Conservation (phyloP, 2,329 filamentous ascomycete species). For the Exophiala mesophila region DNA sequence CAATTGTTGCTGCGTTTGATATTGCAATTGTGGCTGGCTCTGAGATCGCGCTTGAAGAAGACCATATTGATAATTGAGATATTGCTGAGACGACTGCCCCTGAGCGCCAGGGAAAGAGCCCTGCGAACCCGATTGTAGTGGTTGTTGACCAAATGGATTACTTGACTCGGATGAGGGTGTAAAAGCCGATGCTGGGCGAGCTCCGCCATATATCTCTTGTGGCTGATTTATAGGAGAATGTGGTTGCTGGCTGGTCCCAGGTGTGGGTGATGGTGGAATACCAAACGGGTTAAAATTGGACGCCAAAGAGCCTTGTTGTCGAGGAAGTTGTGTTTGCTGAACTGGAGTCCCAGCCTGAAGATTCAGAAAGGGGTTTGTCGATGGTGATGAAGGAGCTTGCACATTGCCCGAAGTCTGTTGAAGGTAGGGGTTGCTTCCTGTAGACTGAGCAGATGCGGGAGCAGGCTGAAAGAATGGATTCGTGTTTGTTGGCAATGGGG, state of each 20-base stretch:
- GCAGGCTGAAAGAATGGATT: slow-evolving; percentile 43
- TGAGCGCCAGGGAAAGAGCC: slow-evolving; percentile 2
- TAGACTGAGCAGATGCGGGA: slow-evolving; percentile 21
- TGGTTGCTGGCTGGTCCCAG: slow-evolving; percentile 13
- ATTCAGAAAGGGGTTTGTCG: slow-evolving; percentile 24
- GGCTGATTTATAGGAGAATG: slow-evolving; percentile 17
- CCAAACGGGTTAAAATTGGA: slow-evolving; percentile 24
- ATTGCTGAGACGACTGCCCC: slow-evolving; percentile 6
- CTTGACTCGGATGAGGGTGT: slow-evolving; percentile 22
- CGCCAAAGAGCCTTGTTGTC: slow-evolving; percentile 15
- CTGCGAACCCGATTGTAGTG: slow-evolving; percentile 21
- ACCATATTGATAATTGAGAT: slow-evolving; percentile 22
- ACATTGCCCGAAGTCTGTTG: slow-evolving; percentile 6
- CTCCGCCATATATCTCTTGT: slow-evolving; percentile 13
- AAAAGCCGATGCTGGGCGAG: slow-evolving; percentile 22
- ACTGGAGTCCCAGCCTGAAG: slow-evolving; percentile 9
- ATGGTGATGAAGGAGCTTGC: slow-evolving; percentile 13
- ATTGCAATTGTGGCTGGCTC: slow-evolving; percentile 9
- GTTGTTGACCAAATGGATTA: slow-evolving; percentile 18
- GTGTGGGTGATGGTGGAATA: slow-evolving; percentile 19
- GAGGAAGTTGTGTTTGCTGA: slow-evolving; percentile 20
- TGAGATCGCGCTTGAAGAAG: slow-evolving; percentile 14
- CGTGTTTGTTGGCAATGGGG: slow-evolving; percentile 23
- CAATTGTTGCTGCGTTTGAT: slow-evolving; percentile 5
- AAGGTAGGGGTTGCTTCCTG: slow-evolving; percentile 25